Percentiles rank a stretch among this genome's conserved stretches.
phyloP scores from a whole-genome alignment of 441 rosid genomes.

The Corymbia citriodora region DNA sequence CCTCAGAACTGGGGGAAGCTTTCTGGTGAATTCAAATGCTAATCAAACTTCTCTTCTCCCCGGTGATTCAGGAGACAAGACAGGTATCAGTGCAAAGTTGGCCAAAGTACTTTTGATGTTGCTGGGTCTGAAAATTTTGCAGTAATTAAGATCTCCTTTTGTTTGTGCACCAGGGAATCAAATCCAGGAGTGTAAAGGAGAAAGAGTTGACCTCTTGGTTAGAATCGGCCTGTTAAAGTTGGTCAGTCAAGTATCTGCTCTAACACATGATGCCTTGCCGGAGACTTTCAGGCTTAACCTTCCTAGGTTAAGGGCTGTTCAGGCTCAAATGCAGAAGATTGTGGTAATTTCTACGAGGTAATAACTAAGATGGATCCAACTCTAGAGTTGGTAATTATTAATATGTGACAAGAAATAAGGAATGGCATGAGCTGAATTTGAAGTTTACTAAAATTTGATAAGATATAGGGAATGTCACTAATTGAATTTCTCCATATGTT shows the following conservation, averaged over 20 bases:
- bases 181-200: slow-evolving; percentile 69
- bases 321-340: slow-evolving; percentile 81
- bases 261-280: slow-evolving; percentile 49
- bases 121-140: not conserved
- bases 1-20: slow-evolving; percentile 75
- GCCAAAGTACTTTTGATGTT: not conserved
- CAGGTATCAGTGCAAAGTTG: slow-evolving; percentile 25
- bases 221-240: slow-evolving; percentile 86
- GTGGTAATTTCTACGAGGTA: slow-evolving; percentile 70
- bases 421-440: not conserved
- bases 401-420: not conserved
- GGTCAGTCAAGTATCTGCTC: slow-evolving; percentile 51
- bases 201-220: slow-evolving; percentile 53
- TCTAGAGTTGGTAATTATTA: not conserved
- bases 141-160: not conserved
- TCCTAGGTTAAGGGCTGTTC: slow-evolving; percentile 62
- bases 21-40: slow-evolving; percentile 16
- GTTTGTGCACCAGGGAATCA: slow-evolving; percentile 26
- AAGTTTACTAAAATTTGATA: not conserved
- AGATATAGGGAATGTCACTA: not conserved
- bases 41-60: slow-evolving; percentile 11
- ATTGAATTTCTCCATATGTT: not conserved
- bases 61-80: slow-evolving; percentile 10
- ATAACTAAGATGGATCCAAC: not conserved
- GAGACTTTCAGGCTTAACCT: slow-evolving; percentile 73